phyloP scores from a whole-genome alignment of 164 flowering plant genomes.

The Brasenia schreberi region DNA sequence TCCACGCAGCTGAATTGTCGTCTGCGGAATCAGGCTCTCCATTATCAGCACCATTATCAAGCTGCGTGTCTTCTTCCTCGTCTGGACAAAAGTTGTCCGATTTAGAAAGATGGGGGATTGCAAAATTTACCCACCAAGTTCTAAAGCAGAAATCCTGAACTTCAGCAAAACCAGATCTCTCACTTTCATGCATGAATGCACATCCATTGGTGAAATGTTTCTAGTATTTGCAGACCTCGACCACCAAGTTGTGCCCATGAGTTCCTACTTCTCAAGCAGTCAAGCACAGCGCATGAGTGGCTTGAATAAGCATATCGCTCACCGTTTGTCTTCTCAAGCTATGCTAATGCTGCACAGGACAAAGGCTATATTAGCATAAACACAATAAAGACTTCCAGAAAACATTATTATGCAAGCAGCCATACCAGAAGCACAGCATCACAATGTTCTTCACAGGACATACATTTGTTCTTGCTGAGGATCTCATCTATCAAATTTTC shows the following conservation, averaged over 20 bases:
- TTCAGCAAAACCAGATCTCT: neutral
- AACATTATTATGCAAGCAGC: slow-evolving; percentile 1
- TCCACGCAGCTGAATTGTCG: slow-evolving; percentile 9
- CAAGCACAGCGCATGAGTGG: slow-evolving; percentile 96
- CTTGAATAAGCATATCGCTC: slow-evolving; percentile 93
- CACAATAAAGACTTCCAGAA: neutral
- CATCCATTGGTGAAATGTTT: neutral
- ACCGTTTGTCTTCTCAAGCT: slow-evolving; percentile 88
- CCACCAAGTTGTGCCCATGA: slow-evolving; percentile 93
- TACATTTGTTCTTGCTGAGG: slow-evolving; percentile 74
- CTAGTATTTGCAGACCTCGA: slow-evolving; percentile 51
- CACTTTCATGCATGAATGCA: neutral
- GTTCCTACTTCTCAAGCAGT: slow-evolving; percentile 79
- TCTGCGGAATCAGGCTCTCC: slow-evolving; percentile 44
- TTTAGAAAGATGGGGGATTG: neutral
- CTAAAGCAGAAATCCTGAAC: neutral
- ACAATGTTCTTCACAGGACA: slow-evolving; percentile 90
- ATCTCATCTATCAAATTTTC: slow-evolving; percentile 76
- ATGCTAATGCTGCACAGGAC: slow-evolving; percentile 70
- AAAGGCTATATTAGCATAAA: neutral
- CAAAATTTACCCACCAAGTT: neutral
- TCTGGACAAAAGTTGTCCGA: slow-evolving; percentile 30
- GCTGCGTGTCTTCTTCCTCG: slow-evolving; percentile 67
- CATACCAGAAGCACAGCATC: slow-evolving; percentile 82
- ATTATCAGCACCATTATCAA: slow-evolving; percentile 36